Conservation (phyloP, 768 basidiomycete genomes). For the Mycena albidolilacea region DNA sequence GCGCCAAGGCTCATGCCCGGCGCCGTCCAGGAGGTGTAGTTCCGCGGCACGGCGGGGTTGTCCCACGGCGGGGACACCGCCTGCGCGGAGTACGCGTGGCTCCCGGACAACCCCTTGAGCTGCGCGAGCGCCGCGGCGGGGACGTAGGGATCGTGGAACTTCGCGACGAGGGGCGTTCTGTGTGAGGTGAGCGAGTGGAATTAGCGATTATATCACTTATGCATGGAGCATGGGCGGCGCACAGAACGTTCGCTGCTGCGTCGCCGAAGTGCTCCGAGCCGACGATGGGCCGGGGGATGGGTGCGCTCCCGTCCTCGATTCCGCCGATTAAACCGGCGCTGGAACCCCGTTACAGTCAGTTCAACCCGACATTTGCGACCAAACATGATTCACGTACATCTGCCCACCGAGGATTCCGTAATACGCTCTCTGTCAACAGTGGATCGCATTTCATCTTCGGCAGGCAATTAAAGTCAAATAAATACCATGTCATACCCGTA, state of each 20-base stretch:
- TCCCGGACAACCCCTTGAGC: slow-evolving; percentile 31
- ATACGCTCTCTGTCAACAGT: slow-evolving; percentile 41
- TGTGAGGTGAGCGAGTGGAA: neutral
- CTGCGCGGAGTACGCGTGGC: slow-evolving; percentile 42
- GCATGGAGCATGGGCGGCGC: neutral
- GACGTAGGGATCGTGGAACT: slow-evolving; percentile 49
- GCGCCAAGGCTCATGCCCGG: slow-evolving; percentile 48
- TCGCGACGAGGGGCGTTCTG: slow-evolving; percentile 46
- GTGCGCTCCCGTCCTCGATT: slow-evolving; percentile 43
- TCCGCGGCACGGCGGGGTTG: slow-evolving; percentile 42
- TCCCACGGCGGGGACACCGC: slow-evolving; percentile 50
- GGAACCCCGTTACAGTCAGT: neutral
- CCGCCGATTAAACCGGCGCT: slow-evolving; percentile 47
- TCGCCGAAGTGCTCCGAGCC: slow-evolving; percentile 47
- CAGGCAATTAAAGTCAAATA: neutral
- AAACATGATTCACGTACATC: slow-evolving; percentile 24
- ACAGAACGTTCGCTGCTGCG: slow-evolving; percentile 46
- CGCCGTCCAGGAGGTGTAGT: slow-evolving; percentile 49
- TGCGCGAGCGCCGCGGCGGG: slow-evolving; percentile 35
- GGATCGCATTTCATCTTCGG: neutral
- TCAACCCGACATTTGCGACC: neutral
- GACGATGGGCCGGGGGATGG: slow-evolving; percentile 45
- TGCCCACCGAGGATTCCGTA: slow-evolving; percentile 47
- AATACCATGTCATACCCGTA: slow-evolving; percentile 50
- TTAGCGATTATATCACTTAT: neutral